phyloP scores from a whole-genome alignment of 768 basidiomycete genomes.

The Favolaschia claudopus region DNA sequence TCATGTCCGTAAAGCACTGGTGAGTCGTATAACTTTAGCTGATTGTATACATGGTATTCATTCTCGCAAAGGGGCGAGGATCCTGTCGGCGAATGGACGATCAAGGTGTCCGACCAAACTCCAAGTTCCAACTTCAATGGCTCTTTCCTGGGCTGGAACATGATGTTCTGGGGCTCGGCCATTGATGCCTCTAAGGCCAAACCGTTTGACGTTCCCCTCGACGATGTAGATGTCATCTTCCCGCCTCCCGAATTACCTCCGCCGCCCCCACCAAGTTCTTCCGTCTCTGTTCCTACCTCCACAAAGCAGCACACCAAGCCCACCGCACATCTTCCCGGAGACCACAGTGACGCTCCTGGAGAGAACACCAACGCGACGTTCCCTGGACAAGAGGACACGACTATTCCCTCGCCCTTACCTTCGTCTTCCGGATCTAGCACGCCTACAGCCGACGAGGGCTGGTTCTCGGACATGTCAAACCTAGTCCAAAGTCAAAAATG shows the following conservation, averaged over 20 bases:
- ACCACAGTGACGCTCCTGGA: conserved; percentile 81
- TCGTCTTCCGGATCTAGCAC: conserved; percentile 47
- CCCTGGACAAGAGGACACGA: conserved; percentile 37
- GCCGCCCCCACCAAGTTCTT: conserved; percentile 37
- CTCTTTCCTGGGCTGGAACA: conserved; percentile 88
- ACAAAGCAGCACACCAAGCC: conserved; percentile 83
- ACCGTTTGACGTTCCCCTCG: conserved; percentile 65
- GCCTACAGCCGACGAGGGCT: conserved; percentile 79
- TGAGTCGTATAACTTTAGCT: conserved; percentile 44
- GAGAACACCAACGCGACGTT: conserved; percentile 84
- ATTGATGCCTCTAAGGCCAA: conserved; percentile 74
- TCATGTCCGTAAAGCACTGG: conserved; percentile 99
- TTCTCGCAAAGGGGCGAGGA: conserved; percentile 82
- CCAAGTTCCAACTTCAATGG: conserved; percentile 62
- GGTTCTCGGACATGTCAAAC: conserved; percentile 81
- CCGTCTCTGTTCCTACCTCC: conserved; percentile 46
- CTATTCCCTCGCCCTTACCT: conserved; percentile 35
- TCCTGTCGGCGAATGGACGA: conserved; percentile 89
- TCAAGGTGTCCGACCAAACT: conserved; percentile 85
- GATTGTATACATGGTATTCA: neutral
- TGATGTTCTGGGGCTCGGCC: conserved; percentile 90
- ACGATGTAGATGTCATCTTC: conserved; percentile 58
- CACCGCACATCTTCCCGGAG: conserved; percentile 85
- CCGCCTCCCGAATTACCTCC: conserved; percentile 51
- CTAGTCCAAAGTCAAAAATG: conserved; percentile 83